Conservation (phyloP, 2,329 filamentous ascomycete species). For the Colletotrichum caudatum region DNA sequence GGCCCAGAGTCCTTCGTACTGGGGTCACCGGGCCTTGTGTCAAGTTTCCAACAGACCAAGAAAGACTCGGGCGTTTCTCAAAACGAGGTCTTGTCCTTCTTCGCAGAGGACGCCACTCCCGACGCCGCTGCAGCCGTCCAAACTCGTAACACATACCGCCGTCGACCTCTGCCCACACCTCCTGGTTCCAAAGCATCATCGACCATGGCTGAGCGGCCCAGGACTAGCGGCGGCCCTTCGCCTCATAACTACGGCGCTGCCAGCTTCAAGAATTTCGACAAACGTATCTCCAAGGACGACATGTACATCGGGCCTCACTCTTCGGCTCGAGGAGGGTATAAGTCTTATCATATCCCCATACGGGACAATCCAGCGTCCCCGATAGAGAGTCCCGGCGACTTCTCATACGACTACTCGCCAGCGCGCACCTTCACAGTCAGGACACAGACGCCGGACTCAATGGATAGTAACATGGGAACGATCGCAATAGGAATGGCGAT, state of each 20-base stretch:
- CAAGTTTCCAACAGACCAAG: conserved; percentile 52
- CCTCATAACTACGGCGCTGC: conserved; percentile 45
- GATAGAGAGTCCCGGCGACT: conserved; percentile 53
- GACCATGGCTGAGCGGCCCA: conserved; percentile 54
- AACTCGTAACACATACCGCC: conserved; percentile 43
- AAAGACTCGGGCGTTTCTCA: conserved; percentile 48
- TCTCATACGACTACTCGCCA: conserved; percentile 49
- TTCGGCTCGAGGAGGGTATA: conserved; percentile 50
- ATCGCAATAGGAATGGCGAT: conserved; percentile 78
- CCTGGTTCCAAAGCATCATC: conserved; percentile 40
- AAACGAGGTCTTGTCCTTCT: conserved; percentile 49
- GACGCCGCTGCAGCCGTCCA: conserved; percentile 47
- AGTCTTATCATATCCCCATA: conserved; percentile 56
- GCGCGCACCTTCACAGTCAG: conserved; percentile 52
- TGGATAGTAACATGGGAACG: conserved; percentile 54
- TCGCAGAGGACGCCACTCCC: conserved; percentile 48
- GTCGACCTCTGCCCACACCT: conserved; percentile 44
- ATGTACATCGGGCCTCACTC: conserved; percentile 51
- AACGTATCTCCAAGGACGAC: conserved; percentile 61
- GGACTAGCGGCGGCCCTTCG: conserved; percentile 54
- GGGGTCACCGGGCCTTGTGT: conserved; percentile 50
- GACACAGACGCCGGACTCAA: conserved; percentile 58
- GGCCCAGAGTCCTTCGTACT: conserved; percentile 44
- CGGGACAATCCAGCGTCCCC: conserved; percentile 58
- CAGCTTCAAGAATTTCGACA: conserved; percentile 51